These are phyloP conservation scores for Ogataea trehalophila DNA, from an alignment of 805 yeast species.

Conservation along the genomic window DNA sequence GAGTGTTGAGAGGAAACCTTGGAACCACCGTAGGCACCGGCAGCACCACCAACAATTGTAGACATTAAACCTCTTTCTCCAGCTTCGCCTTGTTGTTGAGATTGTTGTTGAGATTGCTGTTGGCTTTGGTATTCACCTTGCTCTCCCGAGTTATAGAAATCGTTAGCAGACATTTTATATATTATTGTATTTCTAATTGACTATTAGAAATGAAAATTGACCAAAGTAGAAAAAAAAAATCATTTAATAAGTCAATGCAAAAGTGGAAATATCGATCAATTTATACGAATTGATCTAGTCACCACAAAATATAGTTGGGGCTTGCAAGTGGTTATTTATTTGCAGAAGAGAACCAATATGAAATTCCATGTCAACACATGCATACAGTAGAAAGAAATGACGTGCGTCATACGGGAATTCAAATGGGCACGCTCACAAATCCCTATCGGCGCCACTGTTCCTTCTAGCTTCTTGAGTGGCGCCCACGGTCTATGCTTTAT, in stretches of 20 bases:
- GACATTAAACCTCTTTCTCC: conserved; percentile 41
- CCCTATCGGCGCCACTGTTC: too few species aligned
- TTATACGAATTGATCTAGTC: neutral
- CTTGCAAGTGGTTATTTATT: too few species aligned
- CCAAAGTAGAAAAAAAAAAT: neutral
- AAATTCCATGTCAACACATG: neutral
- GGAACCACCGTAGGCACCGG: conserved; percentile 50
- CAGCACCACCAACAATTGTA: conserved; percentile 45
- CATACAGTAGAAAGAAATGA: too few species aligned
- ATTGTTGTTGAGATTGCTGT: conserved; percentile 22
- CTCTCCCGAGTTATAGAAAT: conserved; percentile 43
- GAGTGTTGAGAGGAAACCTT: conserved; percentile 38
- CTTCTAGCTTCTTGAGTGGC: too few species aligned
- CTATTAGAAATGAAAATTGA: neutral
- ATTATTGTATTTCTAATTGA: neutral
- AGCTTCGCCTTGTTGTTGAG: conserved; percentile 27
- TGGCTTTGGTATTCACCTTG: conserved; percentile 32
- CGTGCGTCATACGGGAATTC: too few species aligned
- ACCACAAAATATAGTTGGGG: neutral
- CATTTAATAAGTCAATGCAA: neutral
- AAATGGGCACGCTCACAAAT: neutral
- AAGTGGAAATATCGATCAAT: neutral
- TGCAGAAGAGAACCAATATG: neutral
- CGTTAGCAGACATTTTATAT: conserved; percentile 50
- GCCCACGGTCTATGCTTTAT: too few species aligned